phyloP scores from a whole-genome alignment of 164 flowering plant genomes.

The grape (Vitis vinifera) region DNA sequence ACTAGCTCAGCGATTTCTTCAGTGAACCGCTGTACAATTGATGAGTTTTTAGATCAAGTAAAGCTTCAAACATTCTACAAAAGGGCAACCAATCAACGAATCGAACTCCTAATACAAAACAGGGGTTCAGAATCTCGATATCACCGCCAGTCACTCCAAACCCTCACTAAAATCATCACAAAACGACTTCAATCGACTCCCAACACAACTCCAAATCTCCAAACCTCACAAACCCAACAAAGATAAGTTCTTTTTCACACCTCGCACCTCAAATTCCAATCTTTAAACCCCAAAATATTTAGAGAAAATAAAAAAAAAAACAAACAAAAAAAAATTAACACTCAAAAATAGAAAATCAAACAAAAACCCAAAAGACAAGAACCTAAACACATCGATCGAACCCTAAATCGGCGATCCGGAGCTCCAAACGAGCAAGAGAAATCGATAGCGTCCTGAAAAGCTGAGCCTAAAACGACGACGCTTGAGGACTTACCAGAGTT shows the following conservation, averaged over 20 bases:
- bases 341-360: not conserved
- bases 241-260: not conserved
- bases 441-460: conserved; percentile 1
- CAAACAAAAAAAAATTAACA: not conserved
- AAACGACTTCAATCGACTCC: conserved; percentile 11
- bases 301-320: not conserved
- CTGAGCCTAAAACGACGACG: not conserved
- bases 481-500: conserved; percentile 13
- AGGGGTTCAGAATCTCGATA: not conserved
- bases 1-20: conserved; percentile 12
- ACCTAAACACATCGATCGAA: conserved; percentile 18
- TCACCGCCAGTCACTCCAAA: not conserved
- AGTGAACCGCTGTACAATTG: conserved; percentile 17
- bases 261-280: conserved; percentile 6
- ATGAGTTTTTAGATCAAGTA: conserved; percentile 22
- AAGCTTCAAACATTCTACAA: conserved; percentile 14
- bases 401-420: conserved; percentile 11
- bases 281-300: not conserved
- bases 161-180: not conserved
- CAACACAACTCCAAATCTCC: conserved; percentile 12
- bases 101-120: conserved; percentile 5
- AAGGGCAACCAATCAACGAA: not conserved
- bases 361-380: not conserved
- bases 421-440: not conserved
- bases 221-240: conserved; percentile 6